phyloP scores from a whole-genome alignment of 2,329 filamentous ascomycete genomes.

The Pseudocercospora pini-densiflorae region DNA sequence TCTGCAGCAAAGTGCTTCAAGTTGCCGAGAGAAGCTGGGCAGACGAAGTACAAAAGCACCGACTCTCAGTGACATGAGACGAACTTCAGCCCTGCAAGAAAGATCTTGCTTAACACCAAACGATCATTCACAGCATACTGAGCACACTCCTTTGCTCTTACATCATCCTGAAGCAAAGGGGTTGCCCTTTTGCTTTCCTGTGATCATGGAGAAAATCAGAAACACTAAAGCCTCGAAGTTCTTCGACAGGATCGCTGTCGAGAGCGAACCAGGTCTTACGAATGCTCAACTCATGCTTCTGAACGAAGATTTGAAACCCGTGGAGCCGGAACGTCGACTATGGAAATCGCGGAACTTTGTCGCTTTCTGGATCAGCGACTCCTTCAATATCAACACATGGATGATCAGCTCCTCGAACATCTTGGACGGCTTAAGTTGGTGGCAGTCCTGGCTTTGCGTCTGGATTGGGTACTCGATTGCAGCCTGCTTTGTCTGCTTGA shows the following conservation, averaged over 20 bases:
- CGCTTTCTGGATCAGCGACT: slow-evolving; percentile 80
- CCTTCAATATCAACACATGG: slow-evolving; percentile 72
- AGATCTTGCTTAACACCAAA: not conserved
- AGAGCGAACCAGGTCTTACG: slow-evolving; percentile 76
- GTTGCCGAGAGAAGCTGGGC: not conserved
- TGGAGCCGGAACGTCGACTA: slow-evolving; percentile 78
- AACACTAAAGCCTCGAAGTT: slow-evolving; percentile 45
- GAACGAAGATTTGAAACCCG: slow-evolving; percentile 64
- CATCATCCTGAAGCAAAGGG: not conserved
- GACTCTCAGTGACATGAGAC: slow-evolving; percentile 8
- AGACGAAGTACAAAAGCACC: slow-evolving; percentile 12
- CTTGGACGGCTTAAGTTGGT: slow-evolving; percentile 66
- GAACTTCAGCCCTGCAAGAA: slow-evolving; percentile 1
- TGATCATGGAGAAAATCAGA: slow-evolving; percentile 48
- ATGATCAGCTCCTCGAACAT: slow-evolving; percentile 89
- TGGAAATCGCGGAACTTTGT: slow-evolving; percentile 91
- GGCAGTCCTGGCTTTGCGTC: slow-evolving; percentile 51
- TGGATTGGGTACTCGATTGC: slow-evolving; percentile 77
- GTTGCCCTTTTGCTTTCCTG: not conserved
- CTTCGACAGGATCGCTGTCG: slow-evolving; percentile 68
- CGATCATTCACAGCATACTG: not conserved
- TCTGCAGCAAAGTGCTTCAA: slow-evolving; percentile 11
- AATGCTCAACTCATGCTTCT: slow-evolving; percentile 83
- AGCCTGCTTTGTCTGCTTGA: slow-evolving; percentile 74
- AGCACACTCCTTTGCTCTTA: slow-evolving; percentile 21